Evolutionary conservation across 139 green algal species (phyloP), one percentile per base, ranked within the genome.

Genomic region (Volvox reticuliferus): DNA sequence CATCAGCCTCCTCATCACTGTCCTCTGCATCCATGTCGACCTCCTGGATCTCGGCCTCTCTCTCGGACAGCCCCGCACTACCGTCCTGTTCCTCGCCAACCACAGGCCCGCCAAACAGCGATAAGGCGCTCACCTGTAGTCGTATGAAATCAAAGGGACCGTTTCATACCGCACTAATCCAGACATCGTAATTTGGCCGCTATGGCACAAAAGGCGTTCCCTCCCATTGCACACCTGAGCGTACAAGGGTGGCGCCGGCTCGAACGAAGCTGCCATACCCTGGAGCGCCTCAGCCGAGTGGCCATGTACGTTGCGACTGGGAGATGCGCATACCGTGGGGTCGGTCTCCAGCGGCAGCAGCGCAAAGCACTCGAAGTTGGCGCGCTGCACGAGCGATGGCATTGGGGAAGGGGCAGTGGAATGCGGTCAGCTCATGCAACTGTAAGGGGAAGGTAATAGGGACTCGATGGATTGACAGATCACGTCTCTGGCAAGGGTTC

Each of bases 321-420:
- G 55, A 86, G n/a, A 1, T 1, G 86, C 86, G 71, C 93, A 96
- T 81, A 90, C 62, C 44, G 88, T 75, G 0, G 93, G 91, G 71
- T 95, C 91, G 0, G 30, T 69, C 50, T 94, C 91, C 17, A 93
- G 77, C 22, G 93, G 92, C 89, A 95, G 89, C 62, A 94, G 65
- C 37, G 95, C 91, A 44, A 93, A 97, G 35, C 95, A 91, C 92
- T 97, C 95, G 75, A 95, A 97, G 26, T 95, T 94, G 3, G 91
- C 91, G 12, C 73, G 84, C 93, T 96, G 81, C 32, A 30, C 35
- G 14, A 79, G 84, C 18, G 68, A 18, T 22, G 67, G 19, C 37
- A 50, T 24, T 61, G 65, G 35, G 16, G 32, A 24, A 63, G 12
- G 1, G 33, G 20, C 1, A 5, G 32, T 22, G 12, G 18, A 88